phyloP scores from a whole-genome alignment of 345 rosid genomes.

The Boechera retrofracta region DNA sequence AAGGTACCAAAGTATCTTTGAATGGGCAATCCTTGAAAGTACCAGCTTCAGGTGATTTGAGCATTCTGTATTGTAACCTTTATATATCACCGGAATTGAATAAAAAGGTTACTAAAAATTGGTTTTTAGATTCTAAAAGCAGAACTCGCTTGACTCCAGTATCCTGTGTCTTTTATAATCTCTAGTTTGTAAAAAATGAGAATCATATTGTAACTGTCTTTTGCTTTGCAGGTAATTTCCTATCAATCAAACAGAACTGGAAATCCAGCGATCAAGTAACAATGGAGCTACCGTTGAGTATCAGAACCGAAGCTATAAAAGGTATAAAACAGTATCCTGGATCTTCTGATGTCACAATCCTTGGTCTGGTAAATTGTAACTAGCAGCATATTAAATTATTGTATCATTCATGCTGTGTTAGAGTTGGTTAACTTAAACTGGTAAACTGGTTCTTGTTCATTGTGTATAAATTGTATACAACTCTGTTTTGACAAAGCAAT shows the following conservation, averaged over 20 bases:
- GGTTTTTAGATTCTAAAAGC: neutral
- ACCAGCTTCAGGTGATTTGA: constrained; percentile 69
- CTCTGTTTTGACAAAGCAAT: constrained; percentile 30
- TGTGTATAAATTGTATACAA: neutral
- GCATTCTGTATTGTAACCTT: neutral
- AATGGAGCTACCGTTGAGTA: constrained; percentile 61
- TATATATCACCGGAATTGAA: neutral
- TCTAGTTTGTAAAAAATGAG: constrained; percentile 21
- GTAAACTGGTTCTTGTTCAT: neutral
- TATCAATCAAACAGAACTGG: constrained; percentile 63
- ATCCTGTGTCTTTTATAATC: neutral
- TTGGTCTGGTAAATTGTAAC: constrained; percentile 1
- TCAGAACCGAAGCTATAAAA: constrained; percentile 73
- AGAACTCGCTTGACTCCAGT: neutral
- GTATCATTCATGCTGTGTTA: neutral
- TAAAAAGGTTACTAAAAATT: neutral
- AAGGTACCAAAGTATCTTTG: constrained; percentile 63
- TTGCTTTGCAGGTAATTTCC: constrained; percentile 60
- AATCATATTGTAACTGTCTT: constrained; percentile 3
- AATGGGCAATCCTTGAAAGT: constrained; percentile 57
- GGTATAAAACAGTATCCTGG: constrained; percentile 48
- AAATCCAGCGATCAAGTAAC: constrained; percentile 58
- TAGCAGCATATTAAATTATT: neutral
- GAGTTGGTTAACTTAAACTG: neutral
- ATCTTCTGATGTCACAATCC: neutral